Evolutionary conservation across 345 rosid species (phyloP), one percentile per base, ranked within the genome.

Genomic region (Garcia nutans): DNA sequence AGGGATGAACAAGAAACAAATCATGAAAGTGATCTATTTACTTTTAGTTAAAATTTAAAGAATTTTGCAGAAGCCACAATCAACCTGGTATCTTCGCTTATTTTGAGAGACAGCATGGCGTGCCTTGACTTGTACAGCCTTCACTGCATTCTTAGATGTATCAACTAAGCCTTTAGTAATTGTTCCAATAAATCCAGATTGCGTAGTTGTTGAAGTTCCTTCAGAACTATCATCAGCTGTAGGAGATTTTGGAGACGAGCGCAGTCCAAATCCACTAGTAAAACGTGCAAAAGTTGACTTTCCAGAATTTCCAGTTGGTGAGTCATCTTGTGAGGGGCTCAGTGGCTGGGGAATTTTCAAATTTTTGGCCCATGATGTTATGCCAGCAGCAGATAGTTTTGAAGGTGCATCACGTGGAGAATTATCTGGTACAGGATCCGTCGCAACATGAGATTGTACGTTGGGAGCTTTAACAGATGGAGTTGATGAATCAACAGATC

Each of bases 111-210:
- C 95, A 82, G 88, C 95, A 77, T 92, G 97, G 9, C 97, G 84
- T 81, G 97, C 97, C 89, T 88, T 92, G 71, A 92, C 93, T 81
- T 92, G 97, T 20, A 92, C 97, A 10, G 93, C 97, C 87, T 89
- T 92, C 65, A 92, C 97, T 67, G 97, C 95, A 83, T 84, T 92
- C 89, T 90, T 92, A 19, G 95, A 92, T 23, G 93, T 86, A 84
- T 92, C 95, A 33, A 92, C 95, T 73, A 92, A 83, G 24, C 97
- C 93, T 78, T 89, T 90, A 0, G 92, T 88, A 78, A 92, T 82
- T 31, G 95, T 80, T 64, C 92, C 97, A 83, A 92, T 49, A 23
- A 92, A 87, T 84, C 95, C 88, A 28, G 93, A 50, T 72, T 84
- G 89, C 41, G 86, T 54, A 61, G 86, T 44, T 79, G 85, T 60